Base-by-base conservation (phyloP, 179 eudicot species). In the Monotropa hypopitys region DNA sequence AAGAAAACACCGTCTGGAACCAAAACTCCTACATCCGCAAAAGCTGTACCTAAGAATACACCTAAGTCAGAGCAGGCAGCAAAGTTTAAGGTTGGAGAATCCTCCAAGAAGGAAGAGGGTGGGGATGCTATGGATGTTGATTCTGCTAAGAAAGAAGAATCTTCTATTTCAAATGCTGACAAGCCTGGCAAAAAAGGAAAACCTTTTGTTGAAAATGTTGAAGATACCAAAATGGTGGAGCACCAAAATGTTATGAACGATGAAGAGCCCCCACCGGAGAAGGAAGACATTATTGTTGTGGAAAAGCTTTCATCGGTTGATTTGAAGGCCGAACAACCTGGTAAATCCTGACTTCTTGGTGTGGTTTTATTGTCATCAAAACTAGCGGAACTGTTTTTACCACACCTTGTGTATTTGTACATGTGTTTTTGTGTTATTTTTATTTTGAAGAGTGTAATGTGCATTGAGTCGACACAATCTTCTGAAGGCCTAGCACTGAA, bases 21-120 rank as follows among this genome's bases (percentile, higher is more conserved):
- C 57, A 86, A 85, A 77, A 69, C 85, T 70, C 84, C 92, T 73
- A 79, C 85, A 40, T 78, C 90, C 8, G 88, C 83, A 5, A 87
- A 85, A 80, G 79, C 61, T 78, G 83, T 28, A 62, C 12, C 88
- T 62, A 72, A 78, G n/a, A 45, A 74, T 65, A 80, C 81, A 23
- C 79, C 82, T 6, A 70, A 85, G 42, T 51, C 33, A 33, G 76
- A 15, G 54, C 87, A 77, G 50, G 67, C 76, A 42, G 82, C 61
- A 33, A 80, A 85, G 54, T 76, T 20, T 15, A 81, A 88, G 67
- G 80, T 10, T 73, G 85, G 71, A 35, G 86, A 74, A 70, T 30
- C 40, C 8, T 65, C 57, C 26, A 83, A 89, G 73, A 79, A 83
- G 45, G 85, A 81, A 70, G 84, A 71, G 40, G 57, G 33, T 12